phyloP scores from a whole-genome alignment of 306 rosid species.

The Glycyrrhiza uralensis region DNA sequence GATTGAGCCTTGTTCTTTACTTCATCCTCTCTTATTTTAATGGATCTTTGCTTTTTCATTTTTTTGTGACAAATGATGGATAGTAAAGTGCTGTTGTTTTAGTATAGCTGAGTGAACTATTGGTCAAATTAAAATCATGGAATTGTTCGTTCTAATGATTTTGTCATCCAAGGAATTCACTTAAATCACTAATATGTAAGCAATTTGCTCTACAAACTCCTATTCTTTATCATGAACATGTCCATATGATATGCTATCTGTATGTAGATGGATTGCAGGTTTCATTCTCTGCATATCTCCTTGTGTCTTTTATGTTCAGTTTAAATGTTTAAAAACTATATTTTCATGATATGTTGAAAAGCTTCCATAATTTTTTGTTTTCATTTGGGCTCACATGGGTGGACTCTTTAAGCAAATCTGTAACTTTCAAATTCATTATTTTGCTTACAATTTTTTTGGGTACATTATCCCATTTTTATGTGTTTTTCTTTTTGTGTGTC shows the following conservation, averaged over 20 bases:
- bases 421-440: constrained; percentile 13
- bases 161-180: not conserved
- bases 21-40: constrained; percentile 30
- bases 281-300: not conserved
- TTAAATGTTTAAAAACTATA: not conserved
- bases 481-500: not conserved
- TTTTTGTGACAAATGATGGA: not conserved
- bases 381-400: not conserved
- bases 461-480: not conserved
- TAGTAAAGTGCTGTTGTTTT: constrained; percentile 17
- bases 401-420: constrained; percentile 15
- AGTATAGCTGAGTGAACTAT: not conserved
- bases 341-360: not conserved
- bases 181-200: not conserved
- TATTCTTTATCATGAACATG: not conserved
- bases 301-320: not conserved
- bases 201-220: not conserved
- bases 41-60: not conserved
- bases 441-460: not conserved
- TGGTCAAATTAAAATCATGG: not conserved
- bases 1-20: constrained; percentile 29
- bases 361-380: constrained; percentile 3
- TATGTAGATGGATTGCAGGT: not conserved
- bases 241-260: not conserved
- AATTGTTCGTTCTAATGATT: not conserved